Percentiles rank a stretch among this genome's conserved stretches.
Evolutionary conservation across 169 alveolate genomes (phyloP).

Genomic region (Plasmodium yoelii): DNA sequence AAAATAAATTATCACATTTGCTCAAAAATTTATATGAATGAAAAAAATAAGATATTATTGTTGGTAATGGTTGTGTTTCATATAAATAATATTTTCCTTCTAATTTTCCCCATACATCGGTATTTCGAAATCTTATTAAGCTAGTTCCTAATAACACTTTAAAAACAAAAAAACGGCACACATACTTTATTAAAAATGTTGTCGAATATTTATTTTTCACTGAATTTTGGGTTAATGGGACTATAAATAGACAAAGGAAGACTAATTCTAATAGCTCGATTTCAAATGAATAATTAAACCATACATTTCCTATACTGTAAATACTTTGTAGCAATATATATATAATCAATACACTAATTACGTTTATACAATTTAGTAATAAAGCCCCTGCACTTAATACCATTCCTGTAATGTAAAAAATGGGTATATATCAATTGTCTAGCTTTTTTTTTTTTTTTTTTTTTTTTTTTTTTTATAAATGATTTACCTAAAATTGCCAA

Average conservation of each 20-base stretch:
- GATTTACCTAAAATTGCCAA: constrained; percentile 23
- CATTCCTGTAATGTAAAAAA: constrained; percentile 14
- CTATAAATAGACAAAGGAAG: constrained; percentile 17
- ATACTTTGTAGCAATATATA: constrained; percentile 31
- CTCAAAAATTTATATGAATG: constrained; percentile 2
- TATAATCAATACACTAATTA: constrained; percentile 13
- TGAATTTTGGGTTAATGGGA: constrained; percentile 16
- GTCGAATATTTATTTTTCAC: constrained; percentile 19
- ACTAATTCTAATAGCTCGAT: constrained; percentile 38
- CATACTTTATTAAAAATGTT: constrained; percentile 17
- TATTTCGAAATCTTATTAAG: constrained; percentile 35
- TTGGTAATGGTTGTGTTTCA: constrained; percentile 61
- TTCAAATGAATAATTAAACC: constrained; percentile 45
- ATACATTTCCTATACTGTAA: constrained; percentile 52
- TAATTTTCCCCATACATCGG: constrained; percentile 37
- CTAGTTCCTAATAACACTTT: constrained; percentile 55
- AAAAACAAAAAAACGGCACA: constrained; percentile 39
- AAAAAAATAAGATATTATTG: constrained; percentile 12
- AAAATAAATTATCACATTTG: constrained; percentile 59
- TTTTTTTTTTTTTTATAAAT: neutral
- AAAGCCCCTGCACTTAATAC: neutral
- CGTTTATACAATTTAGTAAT: constrained; percentile 3
- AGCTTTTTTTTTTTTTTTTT: neutral
- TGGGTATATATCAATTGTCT: neutral
- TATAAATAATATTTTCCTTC: constrained; percentile 51